phyloP scores from a whole-genome alignment of 2,329 filamentous ascomycete genomes.

The Ophiostoma fasciatum region DNA sequence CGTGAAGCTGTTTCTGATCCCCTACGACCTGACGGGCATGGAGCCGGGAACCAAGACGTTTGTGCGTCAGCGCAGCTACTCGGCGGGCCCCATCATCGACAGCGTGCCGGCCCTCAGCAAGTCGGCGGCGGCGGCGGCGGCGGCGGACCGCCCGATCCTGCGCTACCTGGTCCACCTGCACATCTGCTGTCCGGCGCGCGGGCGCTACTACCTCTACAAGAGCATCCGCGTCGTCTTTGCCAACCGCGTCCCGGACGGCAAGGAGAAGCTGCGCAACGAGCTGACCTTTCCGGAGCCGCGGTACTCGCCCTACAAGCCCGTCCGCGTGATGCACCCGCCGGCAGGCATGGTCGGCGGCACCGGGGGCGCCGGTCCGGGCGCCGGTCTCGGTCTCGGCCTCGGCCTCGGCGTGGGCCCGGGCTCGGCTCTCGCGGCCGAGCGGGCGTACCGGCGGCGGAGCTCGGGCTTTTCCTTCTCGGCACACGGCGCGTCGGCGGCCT shows the following conservation, averaged over 20 bases:
- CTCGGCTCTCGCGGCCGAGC: conserved; percentile 41
- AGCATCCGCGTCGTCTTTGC: conserved; percentile 90
- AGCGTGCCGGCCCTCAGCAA: conserved; percentile 20
- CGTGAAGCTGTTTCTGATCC: conserved; percentile 87
- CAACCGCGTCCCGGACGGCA: conserved; percentile 87
- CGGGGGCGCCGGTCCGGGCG: conserved; percentile 14
- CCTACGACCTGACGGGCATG: conserved; percentile 88
- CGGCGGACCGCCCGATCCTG: conserved; percentile 50
- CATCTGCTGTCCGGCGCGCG: conserved; percentile 74
- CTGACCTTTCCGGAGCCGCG: conserved; percentile 77
- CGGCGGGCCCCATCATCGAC: conserved; percentile 70
- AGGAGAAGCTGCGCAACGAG: conserved; percentile 83
- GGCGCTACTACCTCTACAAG: conserved; percentile 81
- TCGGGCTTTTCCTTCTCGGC: conserved; percentile 29
- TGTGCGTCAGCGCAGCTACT: conserved; percentile 86
- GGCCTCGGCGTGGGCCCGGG: too few species aligned
- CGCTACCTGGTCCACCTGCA: conserved; percentile 87
- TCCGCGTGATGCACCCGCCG: conserved; percentile 33
- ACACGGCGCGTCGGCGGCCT: conserved; percentile 14
- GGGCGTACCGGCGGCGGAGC: conserved; percentile 42
- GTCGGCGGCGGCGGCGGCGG: conserved; percentile 12
- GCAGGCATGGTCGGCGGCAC: conserved; percentile 9
- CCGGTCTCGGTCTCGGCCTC: too few species aligned
- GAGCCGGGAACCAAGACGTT: conserved; percentile 90
- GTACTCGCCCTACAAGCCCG: conserved; percentile 70